These are phyloP conservation scores for Spinacia oleracea DNA, from an alignment of 179 eudicot species.

Conservation along the genomic window DNA sequence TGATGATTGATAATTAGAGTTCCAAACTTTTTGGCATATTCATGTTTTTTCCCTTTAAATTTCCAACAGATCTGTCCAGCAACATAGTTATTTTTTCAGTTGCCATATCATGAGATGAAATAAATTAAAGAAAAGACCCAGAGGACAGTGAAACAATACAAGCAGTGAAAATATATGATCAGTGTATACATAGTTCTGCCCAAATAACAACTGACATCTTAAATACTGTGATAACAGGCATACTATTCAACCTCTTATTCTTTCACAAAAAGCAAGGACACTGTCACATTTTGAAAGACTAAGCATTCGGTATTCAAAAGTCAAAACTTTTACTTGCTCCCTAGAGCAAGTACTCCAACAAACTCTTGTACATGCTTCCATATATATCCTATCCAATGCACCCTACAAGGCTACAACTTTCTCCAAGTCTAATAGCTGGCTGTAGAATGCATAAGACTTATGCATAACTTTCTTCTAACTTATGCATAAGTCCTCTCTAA, in stretches of 20 bases:
- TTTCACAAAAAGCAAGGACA: not conserved
- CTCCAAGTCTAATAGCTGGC: too few relatives aligned
- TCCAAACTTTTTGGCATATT: conserved; percentile 59
- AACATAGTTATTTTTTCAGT: not conserved
- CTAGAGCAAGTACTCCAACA: not conserved
- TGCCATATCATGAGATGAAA: not conserved
- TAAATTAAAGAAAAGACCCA: not conserved
- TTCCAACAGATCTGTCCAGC: conserved; percentile 80
- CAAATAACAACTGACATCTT: too few relatives aligned
- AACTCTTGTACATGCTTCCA: not conserved
- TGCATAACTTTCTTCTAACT: too few relatives aligned
- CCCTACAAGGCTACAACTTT: too few relatives aligned
- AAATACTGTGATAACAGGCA: not conserved
- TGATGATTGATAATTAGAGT: conserved; percentile 67
- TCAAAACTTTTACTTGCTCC: too few relatives aligned
- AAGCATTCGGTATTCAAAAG: too few relatives aligned
- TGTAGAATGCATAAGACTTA: too few relatives aligned
- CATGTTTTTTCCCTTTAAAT: conserved; percentile 72
- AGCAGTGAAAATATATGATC: too few relatives aligned
- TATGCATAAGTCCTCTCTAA: too few relatives aligned
- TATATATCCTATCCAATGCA: too few relatives aligned
- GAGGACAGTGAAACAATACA: not conserved
- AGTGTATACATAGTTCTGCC: not conserved
- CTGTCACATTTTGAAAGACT: too few relatives aligned
- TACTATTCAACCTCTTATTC: not conserved